These are phyloP conservation scores for Malus hybrid DNA, from an alignment of 331 rosid species.

Conservation along the genomic window DNA sequence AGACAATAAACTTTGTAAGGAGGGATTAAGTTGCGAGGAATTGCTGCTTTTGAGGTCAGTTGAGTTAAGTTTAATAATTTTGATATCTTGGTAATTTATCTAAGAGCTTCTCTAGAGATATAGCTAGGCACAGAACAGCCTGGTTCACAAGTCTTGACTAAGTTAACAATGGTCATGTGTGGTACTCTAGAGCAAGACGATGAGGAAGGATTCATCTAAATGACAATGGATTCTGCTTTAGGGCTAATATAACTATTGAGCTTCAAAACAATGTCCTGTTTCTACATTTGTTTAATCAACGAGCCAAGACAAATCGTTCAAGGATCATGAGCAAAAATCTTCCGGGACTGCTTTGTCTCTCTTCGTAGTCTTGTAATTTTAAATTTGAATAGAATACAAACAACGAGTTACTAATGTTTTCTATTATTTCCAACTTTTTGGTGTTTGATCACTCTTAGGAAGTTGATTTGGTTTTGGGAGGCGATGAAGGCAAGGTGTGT, in stretches of 20 bases:
- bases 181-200: background rate
- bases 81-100: background rate
- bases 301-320: background rate
- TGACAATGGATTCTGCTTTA: background rate
- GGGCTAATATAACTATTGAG: background rate
- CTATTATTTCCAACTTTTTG: background rate
- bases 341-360: background rate
- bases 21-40: background rate
- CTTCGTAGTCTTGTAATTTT: background rate
- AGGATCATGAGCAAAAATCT: background rate
- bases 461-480: constrained; percentile 94
- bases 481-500: constrained; percentile 97
- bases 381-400: background rate
- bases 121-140: background rate
- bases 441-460: constrained; percentile 31
- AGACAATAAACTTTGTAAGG: background rate
- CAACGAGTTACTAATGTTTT: background rate
- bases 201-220: background rate
- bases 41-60: background rate
- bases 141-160: background rate
- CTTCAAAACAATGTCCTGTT: background rate
- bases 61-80: background rate
- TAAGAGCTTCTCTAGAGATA: background rate
- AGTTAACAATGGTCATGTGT: background rate
- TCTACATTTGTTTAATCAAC: background rate